A percentile compares a stretch with the other conserved stretches of the same genome.
phyloP scores from a whole-genome alignment of 495 filamentous ascomycete genomes.

The Talaromyces stipitatus region DNA sequence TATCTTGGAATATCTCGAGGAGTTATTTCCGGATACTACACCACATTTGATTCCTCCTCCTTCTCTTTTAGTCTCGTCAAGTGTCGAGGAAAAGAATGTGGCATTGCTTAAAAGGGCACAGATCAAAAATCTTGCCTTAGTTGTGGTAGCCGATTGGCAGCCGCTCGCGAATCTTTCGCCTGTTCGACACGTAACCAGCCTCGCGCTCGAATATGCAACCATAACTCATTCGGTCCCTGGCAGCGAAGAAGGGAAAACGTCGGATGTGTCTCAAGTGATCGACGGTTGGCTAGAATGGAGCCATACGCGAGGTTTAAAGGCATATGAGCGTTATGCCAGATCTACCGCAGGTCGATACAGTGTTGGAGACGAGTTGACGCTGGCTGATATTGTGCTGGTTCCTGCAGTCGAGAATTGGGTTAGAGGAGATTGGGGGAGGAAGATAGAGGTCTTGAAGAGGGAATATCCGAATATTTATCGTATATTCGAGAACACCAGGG shows the following conservation, averaged over 20 bases:
- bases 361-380: neutral
- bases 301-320: neutral
- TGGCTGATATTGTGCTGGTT: neutral
- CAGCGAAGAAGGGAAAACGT: neutral
- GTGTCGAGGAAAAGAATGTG: neutral
- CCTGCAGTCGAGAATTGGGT: conserved; percentile 1
- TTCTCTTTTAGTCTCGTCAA: neutral
- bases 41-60: neutral
- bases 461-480: neutral
- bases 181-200: neutral
- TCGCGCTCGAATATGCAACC: neutral
- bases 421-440: neutral
- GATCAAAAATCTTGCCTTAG: neutral
- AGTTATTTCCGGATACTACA: neutral
- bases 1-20: neutral
- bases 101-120: neutral
- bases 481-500: neutral
- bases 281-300: conserved; percentile 1
- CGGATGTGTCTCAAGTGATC: neutral
- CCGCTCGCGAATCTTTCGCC: neutral
- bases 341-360: neutral
- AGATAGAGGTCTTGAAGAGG: neutral
- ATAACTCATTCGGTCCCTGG: neutral
- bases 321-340: neutral
- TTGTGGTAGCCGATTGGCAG: neutral